A percentile compares a stretch with the other conserved stretches of the same genome.
Evolutionary conservation across 2,329 filamentous ascomycete genomes (phyloP).

Genomic region (Verruconis gallopava): DNA sequence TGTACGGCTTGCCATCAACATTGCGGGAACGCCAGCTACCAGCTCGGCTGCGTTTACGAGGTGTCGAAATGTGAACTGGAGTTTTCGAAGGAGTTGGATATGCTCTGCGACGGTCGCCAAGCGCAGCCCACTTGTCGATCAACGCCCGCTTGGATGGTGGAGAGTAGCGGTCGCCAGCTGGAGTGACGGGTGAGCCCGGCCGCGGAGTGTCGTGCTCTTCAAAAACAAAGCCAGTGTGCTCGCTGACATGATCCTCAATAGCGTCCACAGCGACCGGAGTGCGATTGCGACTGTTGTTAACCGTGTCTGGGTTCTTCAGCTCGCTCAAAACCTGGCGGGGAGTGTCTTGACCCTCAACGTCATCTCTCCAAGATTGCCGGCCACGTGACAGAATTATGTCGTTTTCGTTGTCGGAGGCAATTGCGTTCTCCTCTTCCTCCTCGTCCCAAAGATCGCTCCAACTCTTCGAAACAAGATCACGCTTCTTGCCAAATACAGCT

Average conservation of each 20-base stretch:
- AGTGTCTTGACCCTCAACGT: slow-evolving; percentile 34
- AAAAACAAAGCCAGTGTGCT: slow-evolving; percentile 60
- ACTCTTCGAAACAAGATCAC: slow-evolving; percentile 82
- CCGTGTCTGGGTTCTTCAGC: slow-evolving; percentile 38
- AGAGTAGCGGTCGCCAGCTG: slow-evolving; percentile 39
- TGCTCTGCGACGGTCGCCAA: slow-evolving; percentile 73
- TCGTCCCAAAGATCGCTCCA: slow-evolving; percentile 99
- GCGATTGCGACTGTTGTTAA: slow-evolving; percentile 35
- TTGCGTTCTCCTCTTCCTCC: slow-evolving; percentile 57
- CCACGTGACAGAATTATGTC: slow-evolving; percentile 19
- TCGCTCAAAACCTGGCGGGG: slow-evolving; percentile 41
- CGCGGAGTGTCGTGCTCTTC: slow-evolving; percentile 41
- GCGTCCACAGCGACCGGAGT: slow-evolving; percentile 19
- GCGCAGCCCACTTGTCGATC: slow-evolving; percentile 74
- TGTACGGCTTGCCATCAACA: slow-evolving; percentile 21
- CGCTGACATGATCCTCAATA: slow-evolving; percentile 48
- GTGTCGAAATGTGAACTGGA: slow-evolving; percentile 22
- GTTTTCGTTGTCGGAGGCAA: slow-evolving; percentile 49
- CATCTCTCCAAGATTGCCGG: slow-evolving; percentile 35
- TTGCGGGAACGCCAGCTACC: slow-evolving; percentile 21
- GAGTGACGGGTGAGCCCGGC: slow-evolving; percentile 16
- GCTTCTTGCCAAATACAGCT: slow-evolving; percentile 64
- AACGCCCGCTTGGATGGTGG: slow-evolving; percentile 49
- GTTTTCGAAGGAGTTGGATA: slow-evolving; percentile 40
- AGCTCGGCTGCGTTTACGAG: slow-evolving; percentile 26